These are phyloP conservation scores for Choricystis sp. DNA, from an alignment of 139 green algal genomes.

Conservation along the genomic window DNA sequence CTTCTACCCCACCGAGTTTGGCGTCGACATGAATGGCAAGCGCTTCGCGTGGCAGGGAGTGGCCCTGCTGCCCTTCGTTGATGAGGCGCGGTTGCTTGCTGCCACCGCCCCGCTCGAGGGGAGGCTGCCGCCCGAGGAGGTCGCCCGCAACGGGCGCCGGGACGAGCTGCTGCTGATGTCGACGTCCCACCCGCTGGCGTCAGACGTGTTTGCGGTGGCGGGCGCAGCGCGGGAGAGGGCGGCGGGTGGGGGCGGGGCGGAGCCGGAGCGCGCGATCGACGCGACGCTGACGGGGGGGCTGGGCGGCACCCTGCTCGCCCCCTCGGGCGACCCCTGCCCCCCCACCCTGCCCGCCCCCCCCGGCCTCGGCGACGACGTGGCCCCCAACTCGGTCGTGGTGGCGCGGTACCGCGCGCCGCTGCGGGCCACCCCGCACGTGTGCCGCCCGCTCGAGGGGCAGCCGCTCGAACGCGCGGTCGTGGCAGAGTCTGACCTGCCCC, in stretches of 20 bases:
- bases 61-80: slow-evolving; percentile 96
- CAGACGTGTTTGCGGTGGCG: slow-evolving; percentile 47
- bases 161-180: slow-evolving; percentile 63
- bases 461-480: slow-evolving; percentile 6
- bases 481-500: slow-evolving; percentile 20
- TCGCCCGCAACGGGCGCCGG: slow-evolving; percentile 38
- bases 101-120: slow-evolving; percentile 33
- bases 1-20: slow-evolving; percentile 92
- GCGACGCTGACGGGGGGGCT: slow-evolving; percentile 22
- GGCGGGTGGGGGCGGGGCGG: not conserved
- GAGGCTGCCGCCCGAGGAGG: slow-evolving; percentile 44
- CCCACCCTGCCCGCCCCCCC: slow-evolving; percentile 40
- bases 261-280: not conserved
- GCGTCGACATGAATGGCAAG: slow-evolving; percentile 98
- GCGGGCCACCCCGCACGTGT: slow-evolving; percentile 46
- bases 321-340: slow-evolving; percentile 52
- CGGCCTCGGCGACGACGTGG: slow-evolving; percentile 49
- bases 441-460: not conserved
- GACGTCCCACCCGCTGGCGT: slow-evolving; percentile 49
- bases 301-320: slow-evolving; percentile 47
- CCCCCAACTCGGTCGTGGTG: slow-evolving; percentile 52
- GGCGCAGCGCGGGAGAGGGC: slow-evolving; percentile 6
- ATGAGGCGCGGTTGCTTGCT: slow-evolving; percentile 59
- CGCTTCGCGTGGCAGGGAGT: slow-evolving; percentile 94
- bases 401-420: slow-evolving; percentile 39